Evolutionary conservation across 176 grass and related monocot species (phyloP), one percentile per base, ranked within the genome.

Genomic region (Lolium multiflorum): DNA sequence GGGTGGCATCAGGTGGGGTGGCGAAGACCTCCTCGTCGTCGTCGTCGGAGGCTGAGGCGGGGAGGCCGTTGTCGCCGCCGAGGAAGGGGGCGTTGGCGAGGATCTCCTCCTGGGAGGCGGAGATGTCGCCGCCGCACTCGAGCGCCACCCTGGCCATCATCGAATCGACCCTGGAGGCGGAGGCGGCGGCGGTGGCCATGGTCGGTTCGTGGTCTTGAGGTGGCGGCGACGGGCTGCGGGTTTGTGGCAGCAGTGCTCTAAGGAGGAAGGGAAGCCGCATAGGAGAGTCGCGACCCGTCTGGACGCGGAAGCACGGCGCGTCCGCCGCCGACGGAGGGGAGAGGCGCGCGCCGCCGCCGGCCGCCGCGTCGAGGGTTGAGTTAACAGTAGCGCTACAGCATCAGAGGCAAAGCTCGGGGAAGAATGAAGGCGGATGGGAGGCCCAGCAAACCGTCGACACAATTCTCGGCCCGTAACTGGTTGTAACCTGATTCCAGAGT

Each of bases 101-200:
- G 18, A 76, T 4, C 2, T 81, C 88, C 77, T 60, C 50, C 70
- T 89, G 88, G 24, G 83, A 81, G 38, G 88, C 13, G 38, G 88
- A 69, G 59, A 81, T 81, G 70, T 81, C 78, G 41, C 59, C 59
- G 18, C 69, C 77, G 83, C 70, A 85, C 13, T 85, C 77, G 25
- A 59, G 4, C 37, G 71, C 38, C 59, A 67, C 44, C 75, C 16
- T 35, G 31, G 1, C 31, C 31, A 35, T 35, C 31, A 35, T 35
- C 2, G 31, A 35, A 35, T 35, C 31, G 31, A 35, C 31, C 31
- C 3, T 35, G 43, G 21, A 5, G 14, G 21, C 39, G 39, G 12
- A 6, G 14, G 62, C 4, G 22, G 65, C 17, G 51, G 55, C 56
- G 44, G 44, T 2, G 28, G 28, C 3, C 24, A 52, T 75, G 72